Percentiles rank a stretch among this genome's conserved stretches.
Evolutionary conservation across 352 stramenopile species (phyloP).

Genomic region (Pythium coloratum): DNA sequence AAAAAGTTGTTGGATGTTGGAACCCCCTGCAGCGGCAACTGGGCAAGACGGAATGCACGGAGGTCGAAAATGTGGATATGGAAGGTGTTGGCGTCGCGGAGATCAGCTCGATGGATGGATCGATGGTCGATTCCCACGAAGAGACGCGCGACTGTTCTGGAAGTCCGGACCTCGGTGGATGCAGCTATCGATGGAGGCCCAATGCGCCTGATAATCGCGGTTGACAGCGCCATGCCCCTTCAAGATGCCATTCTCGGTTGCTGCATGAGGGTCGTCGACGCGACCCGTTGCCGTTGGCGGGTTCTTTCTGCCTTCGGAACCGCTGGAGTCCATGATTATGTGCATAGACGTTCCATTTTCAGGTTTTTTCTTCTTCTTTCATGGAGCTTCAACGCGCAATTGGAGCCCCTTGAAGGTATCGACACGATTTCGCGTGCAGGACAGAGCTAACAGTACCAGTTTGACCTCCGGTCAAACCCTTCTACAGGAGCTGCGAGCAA

Average conservation of each 20-base stretch:
- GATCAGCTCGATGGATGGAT: background rate
- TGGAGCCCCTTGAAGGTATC: too few relatives aligned
- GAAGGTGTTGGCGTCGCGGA: background rate
- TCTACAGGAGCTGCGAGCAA: too few relatives aligned
- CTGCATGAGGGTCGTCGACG: background rate
- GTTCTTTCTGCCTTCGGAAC: too few relatives aligned
- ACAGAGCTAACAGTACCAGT: too few relatives aligned
- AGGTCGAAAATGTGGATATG: background rate
- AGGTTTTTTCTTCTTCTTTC: too few relatives aligned
- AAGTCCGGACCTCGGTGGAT: background rate
- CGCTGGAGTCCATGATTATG: too few relatives aligned
- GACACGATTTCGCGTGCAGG: too few relatives aligned
- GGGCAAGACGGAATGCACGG: background rate
- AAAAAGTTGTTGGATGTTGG: background rate
- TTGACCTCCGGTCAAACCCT: too few relatives aligned
- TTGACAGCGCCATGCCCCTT: constrained; percentile 1
- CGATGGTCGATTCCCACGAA: background rate
- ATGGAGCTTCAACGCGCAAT: too few relatives aligned
- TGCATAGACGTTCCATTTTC: too few relatives aligned
- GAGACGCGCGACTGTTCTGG: constrained; percentile 7
- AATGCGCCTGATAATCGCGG: background rate
- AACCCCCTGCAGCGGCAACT: background rate
- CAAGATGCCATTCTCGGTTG: constrained; percentile 3
- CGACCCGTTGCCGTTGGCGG: background rate
- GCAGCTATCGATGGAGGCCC: background rate